Evolutionary conservation across 352 stramenopile genomes (phyloP).

Genomic region (Pythium utonaiense): DNA sequence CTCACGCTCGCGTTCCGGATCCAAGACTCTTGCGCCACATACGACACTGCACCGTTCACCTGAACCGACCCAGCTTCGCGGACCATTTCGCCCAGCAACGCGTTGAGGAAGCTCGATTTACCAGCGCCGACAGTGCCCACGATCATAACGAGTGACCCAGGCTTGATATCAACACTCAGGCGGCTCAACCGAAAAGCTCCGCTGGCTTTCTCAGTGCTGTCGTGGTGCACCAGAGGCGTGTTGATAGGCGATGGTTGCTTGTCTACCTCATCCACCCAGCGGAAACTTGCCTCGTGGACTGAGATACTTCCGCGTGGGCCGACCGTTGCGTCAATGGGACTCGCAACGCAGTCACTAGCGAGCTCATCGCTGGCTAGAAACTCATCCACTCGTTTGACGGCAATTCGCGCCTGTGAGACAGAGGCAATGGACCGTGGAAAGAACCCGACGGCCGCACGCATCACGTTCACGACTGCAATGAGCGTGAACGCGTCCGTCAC

Average conservation of each 20-base stretch:
- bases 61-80: slow-evolving; percentile 22
- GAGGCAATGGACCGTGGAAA: slow-evolving; percentile 28
- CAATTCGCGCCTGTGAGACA: slow-evolving; percentile 25
- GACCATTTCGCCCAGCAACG: slow-evolving; percentile 39
- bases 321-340: background rate
- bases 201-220: background rate
- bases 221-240: too few species aligned
- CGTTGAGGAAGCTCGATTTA: slow-evolving; percentile 42
- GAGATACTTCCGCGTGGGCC: background rate
- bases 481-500: slow-evolving; percentile 56
- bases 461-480: slow-evolving; percentile 61
- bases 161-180: slow-evolving; percentile 55
- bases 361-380: slow-evolving; percentile 30
- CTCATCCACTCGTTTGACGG: slow-evolving; percentile 22
- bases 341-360: slow-evolving; percentile 31
- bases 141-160: slow-evolving; percentile 50
- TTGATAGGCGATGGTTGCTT: background rate
- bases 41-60: slow-evolving; percentile 28
- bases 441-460: slow-evolving; percentile 33
- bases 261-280: background rate
- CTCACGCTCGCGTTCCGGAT: slow-evolving; percentile 36
- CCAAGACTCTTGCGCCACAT: slow-evolving; percentile 38
- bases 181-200: slow-evolving; percentile 26
- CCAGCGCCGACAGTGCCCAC: slow-evolving; percentile 40
- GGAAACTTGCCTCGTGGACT: background rate